Conservation (phyloP, 305 asterid species). For the Rubia tinctorum region DNA sequence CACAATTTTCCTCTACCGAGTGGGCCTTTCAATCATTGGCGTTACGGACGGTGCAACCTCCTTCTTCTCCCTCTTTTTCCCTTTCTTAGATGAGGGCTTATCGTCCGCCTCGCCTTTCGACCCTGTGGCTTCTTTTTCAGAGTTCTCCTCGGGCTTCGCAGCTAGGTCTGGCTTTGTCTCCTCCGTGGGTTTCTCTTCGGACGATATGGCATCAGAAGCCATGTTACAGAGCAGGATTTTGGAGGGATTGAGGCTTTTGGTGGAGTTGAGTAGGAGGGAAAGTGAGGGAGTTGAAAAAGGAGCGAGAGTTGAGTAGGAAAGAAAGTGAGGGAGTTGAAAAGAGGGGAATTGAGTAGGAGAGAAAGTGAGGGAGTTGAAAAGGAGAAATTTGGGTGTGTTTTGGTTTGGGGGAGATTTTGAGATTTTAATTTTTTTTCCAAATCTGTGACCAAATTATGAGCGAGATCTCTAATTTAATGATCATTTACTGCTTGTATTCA, state of each 20-base stretch:
- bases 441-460: background rate
- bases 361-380: no score
- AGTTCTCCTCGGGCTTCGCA: constrained; percentile 21
- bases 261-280: background rate
- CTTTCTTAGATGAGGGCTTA: constrained; percentile 17
- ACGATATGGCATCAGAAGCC: constrained; percentile 27
- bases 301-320: no score
- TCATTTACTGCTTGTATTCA: no score
- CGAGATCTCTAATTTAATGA: background rate
- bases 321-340: no score
- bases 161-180: background rate
- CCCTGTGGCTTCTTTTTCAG: constrained; percentile 16
- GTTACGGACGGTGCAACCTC: constrained; percentile 39
- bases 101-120: constrained; percentile 24
- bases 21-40: constrained; percentile 64
- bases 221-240: constrained; percentile 7
- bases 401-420: background rate
- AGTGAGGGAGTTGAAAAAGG: background rate
- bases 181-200: constrained; percentile 11
- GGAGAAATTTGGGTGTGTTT: constrained; percentile 8
- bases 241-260: background rate
- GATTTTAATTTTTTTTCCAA: constrained; percentile 20
- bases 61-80: constrained; percentile 24
- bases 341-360: no score
- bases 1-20: constrained; percentile 85